Evolutionary conservation across 1,139 yeast genomes (phyloP).

Genomic region (Yamadazyma membranifaciens): DNA sequence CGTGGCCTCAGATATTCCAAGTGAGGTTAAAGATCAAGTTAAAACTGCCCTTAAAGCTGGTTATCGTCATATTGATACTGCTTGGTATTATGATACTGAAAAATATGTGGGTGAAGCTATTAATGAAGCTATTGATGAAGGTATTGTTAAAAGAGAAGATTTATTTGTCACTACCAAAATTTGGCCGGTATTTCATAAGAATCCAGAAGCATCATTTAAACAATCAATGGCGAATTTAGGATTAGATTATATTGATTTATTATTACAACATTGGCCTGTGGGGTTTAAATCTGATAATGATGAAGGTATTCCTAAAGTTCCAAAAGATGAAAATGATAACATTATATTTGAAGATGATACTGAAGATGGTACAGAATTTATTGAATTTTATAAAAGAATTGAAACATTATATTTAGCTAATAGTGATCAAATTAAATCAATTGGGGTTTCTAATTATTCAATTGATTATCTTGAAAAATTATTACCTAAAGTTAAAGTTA

Average conservation of each 20-base stretch:
- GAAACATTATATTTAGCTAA: conserved; percentile 34
- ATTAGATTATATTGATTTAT: conserved; percentile 55
- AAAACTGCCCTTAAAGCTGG: conserved; percentile 40
- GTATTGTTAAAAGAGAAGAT: conserved; percentile 52
- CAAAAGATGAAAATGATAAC: conserved; percentile 37
- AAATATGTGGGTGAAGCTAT: conserved; percentile 48
- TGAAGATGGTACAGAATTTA: conserved; percentile 27
- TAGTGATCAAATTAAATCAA: conserved; percentile 27
- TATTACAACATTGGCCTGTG: conserved; percentile 63
- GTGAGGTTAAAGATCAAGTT: conserved; percentile 33
- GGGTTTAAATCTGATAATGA: conserved; percentile 26
- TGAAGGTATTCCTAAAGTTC: conserved; percentile 31
- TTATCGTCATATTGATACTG: conserved; percentile 40
- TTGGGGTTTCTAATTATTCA: conserved; percentile 36
- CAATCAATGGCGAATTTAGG: conserved; percentile 35
- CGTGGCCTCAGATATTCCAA: conserved; percentile 27
- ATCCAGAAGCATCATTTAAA: conserved; percentile 35
- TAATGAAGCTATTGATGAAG: conserved; percentile 45
- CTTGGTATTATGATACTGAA: conserved; percentile 50
- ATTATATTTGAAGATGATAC: conserved; percentile 38
- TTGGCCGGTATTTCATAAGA: conserved; percentile 42
- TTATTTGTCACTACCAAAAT: conserved; percentile 59
- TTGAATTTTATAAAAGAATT: conserved; percentile 46
- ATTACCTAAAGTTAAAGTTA: conserved; percentile 24
- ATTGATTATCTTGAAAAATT: conserved; percentile 25